phyloP scores from a whole-genome alignment of 1,284 basidiomycete species.

The Macrocystidia cucumis region DNA sequence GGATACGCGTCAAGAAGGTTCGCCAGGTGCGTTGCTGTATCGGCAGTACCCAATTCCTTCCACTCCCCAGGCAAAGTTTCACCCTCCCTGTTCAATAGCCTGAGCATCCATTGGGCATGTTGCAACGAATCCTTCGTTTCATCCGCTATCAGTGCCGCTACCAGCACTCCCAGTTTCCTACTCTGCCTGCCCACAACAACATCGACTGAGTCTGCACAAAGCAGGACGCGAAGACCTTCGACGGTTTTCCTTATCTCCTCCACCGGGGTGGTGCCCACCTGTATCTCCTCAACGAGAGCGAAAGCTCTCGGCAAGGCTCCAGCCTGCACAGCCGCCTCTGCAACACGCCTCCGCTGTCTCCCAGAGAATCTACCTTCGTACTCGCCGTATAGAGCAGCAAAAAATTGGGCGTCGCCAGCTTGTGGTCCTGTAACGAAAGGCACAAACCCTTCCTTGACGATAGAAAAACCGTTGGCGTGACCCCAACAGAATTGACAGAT shows the following conservation, averaged over 20 bases:
- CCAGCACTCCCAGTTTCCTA: slow-evolving; percentile 5
- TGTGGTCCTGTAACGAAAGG: slow-evolving; percentile 6
- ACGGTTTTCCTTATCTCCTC: slow-evolving; percentile 8
- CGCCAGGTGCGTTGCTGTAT: slow-evolving; percentile 7
- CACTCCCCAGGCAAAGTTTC: slow-evolving; percentile 5
- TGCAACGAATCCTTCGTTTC: slow-evolving; percentile 8
- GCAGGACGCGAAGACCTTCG: slow-evolving; percentile 10
- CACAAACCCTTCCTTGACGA: slow-evolving; percentile 10
- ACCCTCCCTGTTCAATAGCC: slow-evolving; percentile 7
- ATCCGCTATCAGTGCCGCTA: slow-evolving; percentile 9
- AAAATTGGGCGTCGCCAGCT: slow-evolving; percentile 12
- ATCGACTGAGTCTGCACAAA: slow-evolving; percentile 10
- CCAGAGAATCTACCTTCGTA: slow-evolving; percentile 3
- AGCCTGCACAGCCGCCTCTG: slow-evolving; percentile 12
- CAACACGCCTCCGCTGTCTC: slow-evolving; percentile 8
- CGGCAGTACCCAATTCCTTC: slow-evolving; percentile 8
- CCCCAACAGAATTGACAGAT: slow-evolving; percentile 13
- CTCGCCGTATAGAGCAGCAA: slow-evolving; percentile 8
- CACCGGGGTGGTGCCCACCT: slow-evolving; percentile 5
- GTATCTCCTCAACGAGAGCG: slow-evolving; percentile 6
- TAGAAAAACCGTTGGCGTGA: slow-evolving; percentile 9
- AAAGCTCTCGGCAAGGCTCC: slow-evolving; percentile 9
- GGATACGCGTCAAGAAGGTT: slow-evolving; percentile 3
- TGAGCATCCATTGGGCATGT: slow-evolving; percentile 9
- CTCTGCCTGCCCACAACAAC: slow-evolving; percentile 7